Percentiles rank a stretch among this genome's conserved stretches.
Evolutionary conservation across 176 grass and related monocot genomes (phyloP).

Genomic region (Puccinellia tenuiflora): DNA sequence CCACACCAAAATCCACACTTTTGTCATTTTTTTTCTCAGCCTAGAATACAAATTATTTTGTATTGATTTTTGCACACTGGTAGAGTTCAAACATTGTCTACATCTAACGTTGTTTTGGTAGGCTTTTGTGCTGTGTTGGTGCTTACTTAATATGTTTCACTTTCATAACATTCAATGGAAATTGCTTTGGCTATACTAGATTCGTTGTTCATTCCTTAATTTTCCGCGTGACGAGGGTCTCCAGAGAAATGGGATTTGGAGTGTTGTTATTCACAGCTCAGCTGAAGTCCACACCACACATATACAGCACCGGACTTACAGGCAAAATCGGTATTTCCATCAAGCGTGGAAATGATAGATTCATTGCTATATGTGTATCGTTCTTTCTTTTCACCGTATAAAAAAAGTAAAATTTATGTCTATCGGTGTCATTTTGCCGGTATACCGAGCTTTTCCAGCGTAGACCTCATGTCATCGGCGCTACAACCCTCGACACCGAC

Average conservation of each 20-base stretch:
- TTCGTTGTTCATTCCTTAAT: neutral
- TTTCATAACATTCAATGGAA: too few relatives aligned
- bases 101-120: too few relatives aligned
- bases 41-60: too few relatives aligned
- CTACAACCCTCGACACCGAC: slow-evolving; percentile 49
- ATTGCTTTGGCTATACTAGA: neutral
- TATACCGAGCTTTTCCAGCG: slow-evolving; percentile 48
- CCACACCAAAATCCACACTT: too few relatives aligned
- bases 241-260: neutral
- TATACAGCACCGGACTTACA: slow-evolving; percentile 1
- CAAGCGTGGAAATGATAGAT: slow-evolving; percentile 22
- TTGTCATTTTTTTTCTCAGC: too few relatives aligned
- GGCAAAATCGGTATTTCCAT: slow-evolving; percentile 51
- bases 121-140: neutral
- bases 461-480: slow-evolving; percentile 41
- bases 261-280: slow-evolving; percentile 19
- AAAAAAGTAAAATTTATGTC: neutral
- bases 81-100: too few relatives aligned
- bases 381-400: slow-evolving; percentile 27
- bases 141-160: neutral
- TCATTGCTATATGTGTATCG: slow-evolving; percentile 20
- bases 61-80: too few relatives aligned
- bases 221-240: neutral
- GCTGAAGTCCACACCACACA: neutral
- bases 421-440: slow-evolving; percentile 12